Evolutionary conservation across 495 filamentous ascomycete species (phyloP).

Genomic region (Neurospora hispaniola): DNA sequence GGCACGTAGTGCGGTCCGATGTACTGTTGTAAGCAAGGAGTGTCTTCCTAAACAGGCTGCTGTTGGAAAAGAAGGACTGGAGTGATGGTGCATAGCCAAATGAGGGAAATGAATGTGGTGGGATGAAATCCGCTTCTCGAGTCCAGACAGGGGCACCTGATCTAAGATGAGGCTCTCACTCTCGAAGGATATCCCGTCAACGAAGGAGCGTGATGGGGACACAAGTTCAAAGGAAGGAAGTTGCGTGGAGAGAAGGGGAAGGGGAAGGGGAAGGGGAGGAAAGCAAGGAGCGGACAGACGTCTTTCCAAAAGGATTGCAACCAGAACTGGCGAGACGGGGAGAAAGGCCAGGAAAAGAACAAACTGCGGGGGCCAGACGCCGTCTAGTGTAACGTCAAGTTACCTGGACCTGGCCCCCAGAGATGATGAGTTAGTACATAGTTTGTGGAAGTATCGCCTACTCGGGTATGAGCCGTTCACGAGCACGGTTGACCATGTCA

Average conservation of each 20-base stretch:
- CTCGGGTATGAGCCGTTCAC: not conserved
- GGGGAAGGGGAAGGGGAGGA: not conserved
- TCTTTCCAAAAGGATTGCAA: not conserved
- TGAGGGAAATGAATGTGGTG: not conserved
- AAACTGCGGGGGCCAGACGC: not conserved
- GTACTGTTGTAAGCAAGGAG: not conserved
- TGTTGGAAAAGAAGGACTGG: not conserved
- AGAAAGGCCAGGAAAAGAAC: not conserved
- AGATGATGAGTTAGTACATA: not conserved
- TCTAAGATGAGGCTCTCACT: not conserved
- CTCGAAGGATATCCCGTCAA: not conserved
- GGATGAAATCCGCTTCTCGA: not conserved
- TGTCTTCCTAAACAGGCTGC: not conserved
- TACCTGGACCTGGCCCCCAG: not conserved
- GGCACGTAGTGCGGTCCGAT: no score
- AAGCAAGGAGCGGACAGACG: not conserved
- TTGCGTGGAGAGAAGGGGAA: not conserved
- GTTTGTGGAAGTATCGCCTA: not conserved
- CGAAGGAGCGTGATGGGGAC: not conserved
- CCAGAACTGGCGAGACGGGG: not conserved
- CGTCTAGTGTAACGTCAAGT: not conserved
- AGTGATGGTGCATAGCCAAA: not conserved
- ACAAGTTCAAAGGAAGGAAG: not conserved
- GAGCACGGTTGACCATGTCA: not conserved
- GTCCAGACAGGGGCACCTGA: not conserved